A percentile compares a stretch with the other conserved stretches of the same genome.
Evolutionary conservation across 192 early-diverging fungal genomes (phyloP).

Genomic region (Coemansia sp.): DNA sequence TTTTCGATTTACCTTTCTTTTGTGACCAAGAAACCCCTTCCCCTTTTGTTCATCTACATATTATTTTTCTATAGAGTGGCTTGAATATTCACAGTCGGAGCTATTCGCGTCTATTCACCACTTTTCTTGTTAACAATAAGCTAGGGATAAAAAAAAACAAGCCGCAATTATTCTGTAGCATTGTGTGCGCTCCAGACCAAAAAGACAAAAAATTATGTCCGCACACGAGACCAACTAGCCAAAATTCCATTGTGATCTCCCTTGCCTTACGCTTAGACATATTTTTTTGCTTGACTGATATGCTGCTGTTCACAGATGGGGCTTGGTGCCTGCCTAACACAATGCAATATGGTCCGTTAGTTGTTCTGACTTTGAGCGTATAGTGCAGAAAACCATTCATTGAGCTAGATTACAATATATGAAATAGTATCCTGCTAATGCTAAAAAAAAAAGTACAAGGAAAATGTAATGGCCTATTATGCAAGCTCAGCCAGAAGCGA

Average conservation of each 20-base stretch:
- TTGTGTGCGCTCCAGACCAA: not conserved
- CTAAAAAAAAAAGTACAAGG: not conserved
- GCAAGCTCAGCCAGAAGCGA: not conserved
- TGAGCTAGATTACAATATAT: not conserved
- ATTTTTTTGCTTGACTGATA: not conserved
- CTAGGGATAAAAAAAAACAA: not conserved
- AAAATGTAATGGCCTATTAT: not conserved
- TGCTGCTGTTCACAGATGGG: slow-evolving; percentile 1
- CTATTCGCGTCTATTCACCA: not conserved
- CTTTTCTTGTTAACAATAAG: not conserved
- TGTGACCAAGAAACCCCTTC: not conserved
- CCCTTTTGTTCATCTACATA: not conserved
- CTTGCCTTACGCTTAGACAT: not conserved
- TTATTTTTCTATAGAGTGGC: not conserved
- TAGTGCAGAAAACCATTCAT: slow-evolving; percentile 8
- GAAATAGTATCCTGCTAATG: slow-evolving; percentile 9
- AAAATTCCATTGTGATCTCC: not conserved
- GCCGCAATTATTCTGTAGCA: not conserved
- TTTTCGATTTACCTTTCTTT: not conserved
- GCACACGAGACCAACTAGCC: not conserved
- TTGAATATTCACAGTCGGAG: not conserved
- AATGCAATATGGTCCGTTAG: not conserved
- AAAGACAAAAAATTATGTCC: not conserved
- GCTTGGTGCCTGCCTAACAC: not conserved
- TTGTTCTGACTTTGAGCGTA: slow-evolving; percentile 7